Percentiles rank a stretch among this genome's conserved stretches.
Evolutionary conservation across 495 filamentous ascomycete genomes (phyloP).

Genomic region (Geopyxis carbonaria): DNA sequence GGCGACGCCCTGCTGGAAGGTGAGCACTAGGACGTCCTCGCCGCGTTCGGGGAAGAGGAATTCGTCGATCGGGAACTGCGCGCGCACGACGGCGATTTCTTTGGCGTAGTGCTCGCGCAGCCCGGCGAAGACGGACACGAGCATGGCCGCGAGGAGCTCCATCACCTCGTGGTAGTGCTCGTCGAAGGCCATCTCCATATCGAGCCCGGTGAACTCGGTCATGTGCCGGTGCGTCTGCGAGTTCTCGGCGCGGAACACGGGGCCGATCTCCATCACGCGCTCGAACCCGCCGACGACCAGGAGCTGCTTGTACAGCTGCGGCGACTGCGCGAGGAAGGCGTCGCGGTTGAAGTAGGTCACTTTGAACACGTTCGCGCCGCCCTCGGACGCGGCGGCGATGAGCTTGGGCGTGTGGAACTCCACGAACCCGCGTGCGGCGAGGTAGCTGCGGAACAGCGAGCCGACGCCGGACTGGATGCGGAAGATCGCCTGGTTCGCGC

Average conservation of each 20-base stretch:
- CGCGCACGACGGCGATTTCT: slow-evolving; percentile 51
- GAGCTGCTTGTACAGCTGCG: slow-evolving; percentile 94
- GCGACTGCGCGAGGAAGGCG: slow-evolving; percentile 79
- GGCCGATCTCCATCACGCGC: slow-evolving; percentile 74
- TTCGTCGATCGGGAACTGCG: slow-evolving; percentile 41
- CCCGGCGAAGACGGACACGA: slow-evolving; percentile 75
- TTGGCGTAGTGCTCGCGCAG: slow-evolving; percentile 49
- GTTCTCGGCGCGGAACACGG: slow-evolving; percentile 93
- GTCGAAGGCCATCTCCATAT: slow-evolving; percentile 92
- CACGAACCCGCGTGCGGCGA: slow-evolving; percentile 56
- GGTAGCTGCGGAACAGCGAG: slow-evolving; percentile 62
- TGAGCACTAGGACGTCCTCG: slow-evolving; percentile 62
- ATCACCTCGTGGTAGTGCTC: slow-evolving; percentile 78
- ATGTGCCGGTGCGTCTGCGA: slow-evolving; percentile 91
- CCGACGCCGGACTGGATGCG: slow-evolving; percentile 59
- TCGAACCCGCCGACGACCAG: slow-evolving; percentile 84
- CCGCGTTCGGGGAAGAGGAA: slow-evolving; percentile 62
- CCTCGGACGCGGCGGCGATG: slow-evolving; percentile 79
- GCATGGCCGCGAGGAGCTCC: slow-evolving; percentile 60
- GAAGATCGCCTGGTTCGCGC: slow-evolving; percentile 78
- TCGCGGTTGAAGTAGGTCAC: slow-evolving; percentile 77
- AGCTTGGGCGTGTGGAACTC: slow-evolving; percentile 83
- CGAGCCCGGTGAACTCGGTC: slow-evolving; percentile 93
- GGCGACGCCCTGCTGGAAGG: slow-evolving; percentile 60
- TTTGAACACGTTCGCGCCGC: slow-evolving; percentile 83